Evolutionary conservation across 345 rosid species (phyloP).

Genomic region (Syzygium aqueum): DNA sequence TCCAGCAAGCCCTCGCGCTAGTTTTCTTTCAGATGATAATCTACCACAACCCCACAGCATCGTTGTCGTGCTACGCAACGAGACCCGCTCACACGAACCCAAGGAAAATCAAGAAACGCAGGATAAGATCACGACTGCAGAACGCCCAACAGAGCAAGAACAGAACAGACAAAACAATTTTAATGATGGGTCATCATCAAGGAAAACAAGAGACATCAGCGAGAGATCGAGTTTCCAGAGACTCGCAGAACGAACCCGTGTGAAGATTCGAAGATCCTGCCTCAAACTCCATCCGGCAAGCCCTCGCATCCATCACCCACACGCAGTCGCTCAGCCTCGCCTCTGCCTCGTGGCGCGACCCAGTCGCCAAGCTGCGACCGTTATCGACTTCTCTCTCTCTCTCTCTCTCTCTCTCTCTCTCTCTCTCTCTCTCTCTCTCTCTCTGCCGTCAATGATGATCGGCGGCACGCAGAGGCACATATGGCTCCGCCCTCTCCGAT

Average conservation of each 20-base stretch:
- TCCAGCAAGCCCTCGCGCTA: neutral
- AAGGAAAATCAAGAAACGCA: neutral
- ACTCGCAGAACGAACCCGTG: neutral
- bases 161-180: neutral
- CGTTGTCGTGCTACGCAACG: neutral
- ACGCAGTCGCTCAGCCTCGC: neutral
- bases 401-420: neutral
- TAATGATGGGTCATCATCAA: fast-evolving
- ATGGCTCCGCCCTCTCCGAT: neutral
- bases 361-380: neutral
- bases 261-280: neutral
- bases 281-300: neutral
- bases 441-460: neutral
- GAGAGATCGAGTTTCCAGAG: neutral
- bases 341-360: fast-evolving
- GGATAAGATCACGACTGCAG: neutral
- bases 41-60: neutral
- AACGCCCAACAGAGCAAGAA: neutral
- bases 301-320: neutral
- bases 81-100: neutral
- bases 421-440: neutral
- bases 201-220: neutral
- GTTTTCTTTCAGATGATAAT: neutral
- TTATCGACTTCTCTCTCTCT: neutral
- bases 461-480: neutral